phyloP scores from a whole-genome alignment of 805 yeast genomes.

The Metschnikowia chrysomelidarum region DNA sequence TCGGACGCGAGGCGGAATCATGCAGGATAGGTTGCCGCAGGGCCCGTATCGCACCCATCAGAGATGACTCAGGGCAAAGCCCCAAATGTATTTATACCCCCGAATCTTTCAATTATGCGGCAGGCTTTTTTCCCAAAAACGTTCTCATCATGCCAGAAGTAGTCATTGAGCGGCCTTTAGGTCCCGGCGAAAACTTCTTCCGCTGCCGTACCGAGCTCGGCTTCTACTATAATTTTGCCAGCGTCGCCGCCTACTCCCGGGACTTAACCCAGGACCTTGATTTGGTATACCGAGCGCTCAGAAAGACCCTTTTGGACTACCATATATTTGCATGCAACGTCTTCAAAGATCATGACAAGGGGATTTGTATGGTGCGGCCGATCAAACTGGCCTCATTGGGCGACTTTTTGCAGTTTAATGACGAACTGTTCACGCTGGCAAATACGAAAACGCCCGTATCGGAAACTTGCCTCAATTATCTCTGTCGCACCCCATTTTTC shows the following conservation, averaged over 20 bases:
- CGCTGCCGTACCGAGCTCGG: conserved; percentile 30
- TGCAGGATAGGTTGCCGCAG: too few species aligned
- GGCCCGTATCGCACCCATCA: too few species aligned
- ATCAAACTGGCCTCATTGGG: conserved; percentile 22
- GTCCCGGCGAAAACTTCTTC: conserved; percentile 33
- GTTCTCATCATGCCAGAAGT: background rate
- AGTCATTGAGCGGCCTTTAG: conserved; percentile 24
- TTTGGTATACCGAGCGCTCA: conserved; percentile 26
- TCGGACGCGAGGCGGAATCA: too few species aligned
- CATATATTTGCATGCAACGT: conserved; percentile 34
- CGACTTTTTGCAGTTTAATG: conserved; percentile 24
- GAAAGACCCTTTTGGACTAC: conserved; percentile 34
- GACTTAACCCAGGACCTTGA: conserved; percentile 15
- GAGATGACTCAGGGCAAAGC: too few species aligned
- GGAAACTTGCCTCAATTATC: conserved; percentile 29
- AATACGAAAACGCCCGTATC: conserved; percentile 21
- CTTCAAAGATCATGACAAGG: conserved; percentile 15
- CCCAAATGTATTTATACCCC: too few species aligned
- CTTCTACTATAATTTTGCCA: conserved; percentile 34
- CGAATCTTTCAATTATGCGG: too few species aligned
- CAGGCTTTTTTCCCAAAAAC: too few species aligned
- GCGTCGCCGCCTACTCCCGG: conserved; percentile 31
- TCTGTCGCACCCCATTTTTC: conserved; percentile 19
- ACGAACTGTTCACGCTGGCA: conserved; percentile 13
- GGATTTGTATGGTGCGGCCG: conserved; percentile 24